Percentiles rank a stretch among this genome's conserved stretches.
These are phyloP conservation scores for Citrus trifoliata DNA, from an alignment of 345 rosid genomes.

Conservation along the genomic window DNA sequence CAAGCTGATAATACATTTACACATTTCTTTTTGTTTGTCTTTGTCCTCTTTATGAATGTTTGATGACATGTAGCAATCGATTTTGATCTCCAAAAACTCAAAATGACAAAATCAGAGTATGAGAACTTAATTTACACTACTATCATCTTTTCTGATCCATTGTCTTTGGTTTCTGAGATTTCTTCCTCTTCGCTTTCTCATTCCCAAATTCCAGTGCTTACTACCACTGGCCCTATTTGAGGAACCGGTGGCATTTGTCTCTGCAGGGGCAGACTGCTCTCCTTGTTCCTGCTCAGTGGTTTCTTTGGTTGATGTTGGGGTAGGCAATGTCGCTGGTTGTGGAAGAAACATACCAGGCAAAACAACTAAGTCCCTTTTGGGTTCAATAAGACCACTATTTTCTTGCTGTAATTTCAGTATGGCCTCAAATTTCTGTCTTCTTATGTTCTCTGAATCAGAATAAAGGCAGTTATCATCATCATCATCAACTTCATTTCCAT, in stretches of 20 bases:
- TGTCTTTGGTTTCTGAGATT: slow-evolving; percentile 34
- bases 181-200: slow-evolving; percentile 25
- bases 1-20: not conserved
- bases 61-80: not conserved
- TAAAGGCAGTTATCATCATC: slow-evolving; percentile 36
- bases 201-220: slow-evolving; percentile 19
- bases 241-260: slow-evolving; percentile 30
- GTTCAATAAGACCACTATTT: slow-evolving; percentile 64
- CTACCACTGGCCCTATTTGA: slow-evolving; percentile 28
- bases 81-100: not conserved
- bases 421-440: slow-evolving; percentile 69
- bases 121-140: slow-evolving; percentile 16
- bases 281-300: slow-evolving; percentile 35
- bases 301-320: slow-evolving; percentile 28
- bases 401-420: slow-evolving; percentile 58
- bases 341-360: slow-evolving; percentile 79
- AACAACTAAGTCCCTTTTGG: slow-evolving; percentile 47
- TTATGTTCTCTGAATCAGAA: slow-evolving; percentile 52
- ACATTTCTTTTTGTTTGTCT: not conserved
- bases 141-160: slow-evolving; percentile 44
- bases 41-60: not conserved
- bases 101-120: not conserved
- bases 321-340: slow-evolving; percentile 23
- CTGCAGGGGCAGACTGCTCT: slow-evolving; percentile 17
- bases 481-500: slow-evolving; percentile 25